phyloP scores from a whole-genome alignment of 345 rosid species.

The Acer campestre region DNA sequence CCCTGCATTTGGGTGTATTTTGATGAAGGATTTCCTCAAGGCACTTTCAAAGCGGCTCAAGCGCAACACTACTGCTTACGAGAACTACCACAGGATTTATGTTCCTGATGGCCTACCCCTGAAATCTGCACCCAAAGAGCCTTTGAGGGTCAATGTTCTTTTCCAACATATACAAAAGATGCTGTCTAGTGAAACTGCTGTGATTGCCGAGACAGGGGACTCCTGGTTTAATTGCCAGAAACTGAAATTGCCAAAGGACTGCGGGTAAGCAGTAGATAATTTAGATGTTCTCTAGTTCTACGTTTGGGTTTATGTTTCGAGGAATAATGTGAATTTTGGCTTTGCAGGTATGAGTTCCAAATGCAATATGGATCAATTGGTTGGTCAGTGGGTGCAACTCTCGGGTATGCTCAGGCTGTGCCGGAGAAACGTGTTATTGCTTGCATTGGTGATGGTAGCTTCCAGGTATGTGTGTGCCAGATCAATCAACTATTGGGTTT shows the following conservation, averaged over 20 bases:
- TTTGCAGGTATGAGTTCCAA: conserved; percentile 75
- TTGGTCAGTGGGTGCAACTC: conserved; percentile 87
- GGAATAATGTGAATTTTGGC: neutral
- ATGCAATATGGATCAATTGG: conserved; percentile 93
- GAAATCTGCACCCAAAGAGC: conserved; percentile 52
- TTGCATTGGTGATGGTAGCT: conserved; percentile 87
- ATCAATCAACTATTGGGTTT: neutral
- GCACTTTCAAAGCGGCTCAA: conserved; percentile 61
- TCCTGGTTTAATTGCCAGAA: conserved; percentile 92
- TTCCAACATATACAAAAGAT: conserved; percentile 72
- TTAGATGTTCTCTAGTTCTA: neutral
- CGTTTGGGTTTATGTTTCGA: neutral
- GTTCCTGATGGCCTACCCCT: conserved; percentile 64
- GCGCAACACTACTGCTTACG: conserved; percentile 57
- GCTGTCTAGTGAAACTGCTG: conserved; percentile 70
- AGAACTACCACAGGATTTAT: conserved; percentile 74
- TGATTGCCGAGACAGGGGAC: conserved; percentile 88
- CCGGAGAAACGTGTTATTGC: conserved; percentile 76
- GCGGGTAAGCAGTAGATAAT: conserved; percentile 50
- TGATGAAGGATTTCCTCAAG: conserved; percentile 73
- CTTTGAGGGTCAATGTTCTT: conserved; percentile 75
- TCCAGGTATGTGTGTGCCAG: conserved; percentile 48
- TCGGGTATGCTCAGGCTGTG: conserved; percentile 81
- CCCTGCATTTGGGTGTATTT: conserved; percentile 73
- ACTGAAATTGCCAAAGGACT: conserved; percentile 68